These are phyloP conservation scores for Leishmania amazonensis DNA, from an alignment of 208 protist genomes.

Conservation along the genomic window DNA sequence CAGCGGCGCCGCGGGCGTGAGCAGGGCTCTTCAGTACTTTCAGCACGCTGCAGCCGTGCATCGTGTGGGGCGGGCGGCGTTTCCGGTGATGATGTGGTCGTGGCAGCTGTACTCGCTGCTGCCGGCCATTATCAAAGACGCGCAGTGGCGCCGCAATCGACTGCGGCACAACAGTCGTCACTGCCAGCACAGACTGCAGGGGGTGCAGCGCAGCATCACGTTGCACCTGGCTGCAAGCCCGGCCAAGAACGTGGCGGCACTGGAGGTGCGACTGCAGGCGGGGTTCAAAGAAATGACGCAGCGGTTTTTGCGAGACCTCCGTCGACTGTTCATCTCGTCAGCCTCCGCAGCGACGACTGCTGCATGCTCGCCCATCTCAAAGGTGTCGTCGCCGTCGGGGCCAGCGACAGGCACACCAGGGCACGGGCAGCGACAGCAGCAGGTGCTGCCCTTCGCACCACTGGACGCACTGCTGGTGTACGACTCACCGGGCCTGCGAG, in stretches of 20 bases:
- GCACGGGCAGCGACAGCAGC: background rate
- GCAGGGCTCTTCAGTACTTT: slow-evolving; percentile 36
- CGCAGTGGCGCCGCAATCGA: slow-evolving; percentile 9
- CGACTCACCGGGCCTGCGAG: slow-evolving; percentile 25
- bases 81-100: slow-evolving; percentile 66
- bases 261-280: slow-evolving; percentile 33
- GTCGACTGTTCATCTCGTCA: slow-evolving; percentile 34
- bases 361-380: background rate
- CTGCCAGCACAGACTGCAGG: slow-evolving; percentile 10
- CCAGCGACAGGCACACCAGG: background rate
- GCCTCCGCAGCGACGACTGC: background rate
- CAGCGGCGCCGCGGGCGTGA: slow-evolving; percentile 49
- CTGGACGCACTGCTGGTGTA: slow-evolving; percentile 32
- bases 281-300: slow-evolving; percentile 33
- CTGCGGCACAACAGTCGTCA: slow-evolving; percentile 17
- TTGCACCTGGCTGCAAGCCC: slow-evolving; percentile 30
- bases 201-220: slow-evolving; percentile 23
- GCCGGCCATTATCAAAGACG: slow-evolving; percentile 19
- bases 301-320: slow-evolving; percentile 53
- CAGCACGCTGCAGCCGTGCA: slow-evolving; percentile 43
- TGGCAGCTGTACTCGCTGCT: slow-evolving; percentile 51
- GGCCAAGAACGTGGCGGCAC: slow-evolving; percentile 10
- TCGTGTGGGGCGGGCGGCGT: slow-evolving; percentile 32
- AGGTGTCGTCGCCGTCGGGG: background rate
- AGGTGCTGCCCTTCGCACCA: background rate